These are phyloP conservation scores for Mucor saturninus DNA, from an alignment of 371 early-diverging fungal genomes.

Conservation along the genomic window DNA sequence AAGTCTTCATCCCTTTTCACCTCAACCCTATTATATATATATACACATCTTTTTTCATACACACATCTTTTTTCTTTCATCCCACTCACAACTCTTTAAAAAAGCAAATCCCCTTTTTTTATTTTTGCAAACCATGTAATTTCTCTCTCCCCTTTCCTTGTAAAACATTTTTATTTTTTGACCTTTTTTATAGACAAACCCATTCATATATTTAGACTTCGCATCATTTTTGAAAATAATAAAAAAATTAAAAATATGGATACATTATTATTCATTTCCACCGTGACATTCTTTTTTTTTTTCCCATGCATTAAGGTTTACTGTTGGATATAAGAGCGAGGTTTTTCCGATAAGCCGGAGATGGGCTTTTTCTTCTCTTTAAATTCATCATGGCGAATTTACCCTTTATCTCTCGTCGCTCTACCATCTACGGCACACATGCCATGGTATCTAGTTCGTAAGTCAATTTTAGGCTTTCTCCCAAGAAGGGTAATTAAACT, in stretches of 20 bases:
- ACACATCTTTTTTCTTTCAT: conserved; percentile 2
- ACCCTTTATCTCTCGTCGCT: conserved; percentile 57
- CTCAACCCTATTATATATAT: background rate
- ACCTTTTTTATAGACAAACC: background rate
- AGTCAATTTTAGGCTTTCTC: background rate
- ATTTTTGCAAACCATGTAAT: conserved; percentile 1
- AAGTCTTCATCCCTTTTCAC: background rate
- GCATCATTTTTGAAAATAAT: background rate
- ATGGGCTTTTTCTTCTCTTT: conserved; percentile 4
- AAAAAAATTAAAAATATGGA: background rate
- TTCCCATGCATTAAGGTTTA: no score
- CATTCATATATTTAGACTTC: background rate
- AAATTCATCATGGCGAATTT: conserved; percentile 14
- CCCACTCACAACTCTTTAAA: background rate
- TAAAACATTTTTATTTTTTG: conserved; percentile 4
- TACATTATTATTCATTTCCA: background rate
- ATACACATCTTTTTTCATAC: conserved; percentile 3
- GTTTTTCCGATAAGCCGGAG: background rate
- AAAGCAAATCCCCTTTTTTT: background rate
- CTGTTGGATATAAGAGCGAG: no score
- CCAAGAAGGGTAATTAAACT: background rate
- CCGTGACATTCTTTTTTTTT: no score
- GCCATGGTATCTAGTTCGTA: conserved; percentile 57
- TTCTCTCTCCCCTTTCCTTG: background rate
- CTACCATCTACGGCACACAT: conserved; percentile 49